These are phyloP conservation scores for Echria macrotheca DNA, from an alignment of 495 filamentous ascomycete genomes.

Conservation along the genomic window DNA sequence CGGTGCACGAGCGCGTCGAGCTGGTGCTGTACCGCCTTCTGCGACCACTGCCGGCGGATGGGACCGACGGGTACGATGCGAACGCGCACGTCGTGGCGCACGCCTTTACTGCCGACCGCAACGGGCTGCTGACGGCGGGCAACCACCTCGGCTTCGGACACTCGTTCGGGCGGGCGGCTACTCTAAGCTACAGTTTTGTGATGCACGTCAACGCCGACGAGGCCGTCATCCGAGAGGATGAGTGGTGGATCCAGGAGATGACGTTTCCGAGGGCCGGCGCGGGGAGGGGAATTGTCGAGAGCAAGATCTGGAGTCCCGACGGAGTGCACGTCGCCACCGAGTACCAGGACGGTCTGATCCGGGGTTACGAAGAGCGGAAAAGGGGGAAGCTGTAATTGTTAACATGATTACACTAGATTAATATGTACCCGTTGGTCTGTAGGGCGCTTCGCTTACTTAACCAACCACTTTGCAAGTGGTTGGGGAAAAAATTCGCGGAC, in stretches of 20 bases:
- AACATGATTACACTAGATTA: no score
- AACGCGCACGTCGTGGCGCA: slow-evolving; percentile 61
- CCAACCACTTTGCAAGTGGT: no score
- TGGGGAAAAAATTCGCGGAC: no score
- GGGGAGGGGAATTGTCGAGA: slow-evolving; percentile 56
- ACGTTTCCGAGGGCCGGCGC: slow-evolving; percentile 51
- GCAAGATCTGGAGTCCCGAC: slow-evolving; percentile 57
- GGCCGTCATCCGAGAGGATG: slow-evolving; percentile 40
- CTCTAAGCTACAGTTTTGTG: slow-evolving; percentile 56
- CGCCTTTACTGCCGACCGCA: slow-evolving; percentile 63
- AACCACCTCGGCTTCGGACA: slow-evolving; percentile 54
- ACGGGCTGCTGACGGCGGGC: slow-evolving; percentile 58
- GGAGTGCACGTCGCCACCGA: slow-evolving; percentile 58
- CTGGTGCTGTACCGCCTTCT: slow-evolving; percentile 54
- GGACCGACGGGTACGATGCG: slow-evolving; percentile 21
- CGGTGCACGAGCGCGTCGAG: slow-evolving; percentile 53
- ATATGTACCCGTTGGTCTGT: no score
- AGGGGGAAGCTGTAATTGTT: slow-evolving; percentile 18
- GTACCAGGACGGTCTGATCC: slow-evolving; percentile 57
- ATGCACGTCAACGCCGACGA: slow-evolving; percentile 50
- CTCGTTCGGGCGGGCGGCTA: slow-evolving; percentile 49
- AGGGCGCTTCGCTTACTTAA: no score
- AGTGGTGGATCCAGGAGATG: slow-evolving; percentile 67
- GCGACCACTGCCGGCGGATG: slow-evolving; percentile 30
- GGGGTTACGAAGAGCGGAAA: slow-evolving; percentile 10